Conservation (phyloP, 768 basidiomycete genomes). For the Suillus paluster region DNA sequence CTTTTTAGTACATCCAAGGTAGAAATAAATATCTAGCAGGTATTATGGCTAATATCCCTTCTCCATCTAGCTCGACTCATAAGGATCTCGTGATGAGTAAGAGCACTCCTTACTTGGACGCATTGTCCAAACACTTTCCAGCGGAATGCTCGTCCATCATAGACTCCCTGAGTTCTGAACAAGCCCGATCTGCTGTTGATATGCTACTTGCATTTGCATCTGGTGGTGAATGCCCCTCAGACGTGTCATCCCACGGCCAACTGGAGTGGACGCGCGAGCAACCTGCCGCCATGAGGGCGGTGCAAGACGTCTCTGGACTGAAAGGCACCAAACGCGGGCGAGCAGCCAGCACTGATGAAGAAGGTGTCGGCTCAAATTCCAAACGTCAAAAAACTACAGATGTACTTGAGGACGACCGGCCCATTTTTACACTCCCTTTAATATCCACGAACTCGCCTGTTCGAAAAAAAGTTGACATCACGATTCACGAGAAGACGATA, state of each 20-base stretch:
- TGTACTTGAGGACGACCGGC: slow-evolving; percentile 40
- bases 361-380: not conserved
- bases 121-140: slow-evolving; percentile 26
- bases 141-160: slow-evolving; percentile 5
- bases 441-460: slow-evolving; percentile 75
- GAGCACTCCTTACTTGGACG: slow-evolving; percentile 31
- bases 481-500: slow-evolving; percentile 54
- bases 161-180: slow-evolving; percentile 14
- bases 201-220: slow-evolving; percentile 33
- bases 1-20: not conserved
- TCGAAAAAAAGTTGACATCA: slow-evolving; percentile 76
- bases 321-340: slow-evolving; percentile 28
- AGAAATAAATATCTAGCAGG: not conserved
- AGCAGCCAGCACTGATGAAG: slow-evolving; percentile 20
- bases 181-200: slow-evolving; percentile 22
- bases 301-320: slow-evolving; percentile 17
- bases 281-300: slow-evolving; percentile 24
- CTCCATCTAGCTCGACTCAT: not conserved
- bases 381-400: slow-evolving; percentile 25
- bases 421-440: slow-evolving; percentile 62
- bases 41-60: not conserved
- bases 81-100: not conserved
- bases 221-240: slow-evolving; percentile 30
- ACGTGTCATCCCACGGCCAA: slow-evolving; percentile 12
- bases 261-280: slow-evolving; percentile 31